Evolutionary conservation across 306 rosid species (phyloP), one percentile per base, ranked within the genome.

Genomic region (Medicago arabica): DNA sequence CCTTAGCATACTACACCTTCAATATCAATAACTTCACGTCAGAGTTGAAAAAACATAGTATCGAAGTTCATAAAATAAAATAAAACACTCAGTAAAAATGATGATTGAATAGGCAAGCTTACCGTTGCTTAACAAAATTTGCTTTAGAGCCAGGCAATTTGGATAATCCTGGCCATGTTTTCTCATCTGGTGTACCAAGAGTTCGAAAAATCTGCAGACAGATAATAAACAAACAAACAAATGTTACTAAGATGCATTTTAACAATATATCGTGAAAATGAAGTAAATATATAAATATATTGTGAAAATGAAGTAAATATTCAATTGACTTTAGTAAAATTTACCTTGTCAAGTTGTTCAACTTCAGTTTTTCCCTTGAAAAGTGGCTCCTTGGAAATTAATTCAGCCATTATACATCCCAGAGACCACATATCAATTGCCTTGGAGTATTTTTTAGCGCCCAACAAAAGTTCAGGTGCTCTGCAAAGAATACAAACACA

Each of bases 391-490:
- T 87, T 90, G 0, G 92, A 85, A 78, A 96, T 53, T 75, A 92
- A 71, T 74, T 96, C 99, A 7, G 96, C 98, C 98, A 96, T 90
- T 83, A 96, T 89, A 71, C 99, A 96, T 21, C 99, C 99, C 50
- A 92, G 87, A 0, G 99, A 96, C 99, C 99, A 96, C 97, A 96
- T 85, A 74, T 96, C 99, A 80, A 96, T 85, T 8, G 99, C 98
- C 1, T 96, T 96, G 8, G 99, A 96, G 85, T 96, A 96, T 74
- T 90, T 88, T 60, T 83, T 88, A 21, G 87, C 59, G 0, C 98
- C 98, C 28, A 96, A 62, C 41, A 96, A 81, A 18, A 96, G 87
- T 76, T 96, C 99, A 60, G 99, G 99, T 18, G 99, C 97, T 68
- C 99, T 89, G 90, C 83, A 83, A 2, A 72, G 34, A 21, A 46